Conservation (phyloP, 371 early-diverging fungal genomes). For the Massospora cicadina region DNA sequence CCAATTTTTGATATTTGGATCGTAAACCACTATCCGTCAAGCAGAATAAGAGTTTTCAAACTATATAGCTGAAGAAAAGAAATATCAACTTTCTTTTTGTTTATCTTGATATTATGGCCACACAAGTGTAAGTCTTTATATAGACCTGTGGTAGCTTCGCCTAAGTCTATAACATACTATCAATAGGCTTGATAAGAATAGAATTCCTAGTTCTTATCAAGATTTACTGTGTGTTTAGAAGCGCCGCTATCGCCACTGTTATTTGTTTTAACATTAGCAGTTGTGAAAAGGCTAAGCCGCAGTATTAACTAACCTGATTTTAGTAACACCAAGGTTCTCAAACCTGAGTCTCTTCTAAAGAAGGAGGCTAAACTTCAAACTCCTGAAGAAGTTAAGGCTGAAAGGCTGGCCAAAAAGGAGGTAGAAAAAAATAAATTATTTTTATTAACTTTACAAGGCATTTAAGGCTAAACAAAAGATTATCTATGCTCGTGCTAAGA, state of each 20-base stretch:
- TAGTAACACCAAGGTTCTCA: conserved; percentile 48
- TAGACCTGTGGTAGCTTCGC: too few species aligned
- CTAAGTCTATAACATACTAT: too few species aligned
- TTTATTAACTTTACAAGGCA: background rate
- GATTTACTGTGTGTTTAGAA: conserved; percentile 10
- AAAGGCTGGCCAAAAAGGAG: conserved; percentile 35
- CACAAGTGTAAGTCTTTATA: too few species aligned
- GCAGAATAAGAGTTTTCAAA: too few species aligned
- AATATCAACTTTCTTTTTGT: too few species aligned
- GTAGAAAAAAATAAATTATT: conserved; percentile 30
- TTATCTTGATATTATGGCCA: too few species aligned
- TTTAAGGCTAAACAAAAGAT: background rate
- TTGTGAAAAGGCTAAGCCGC: conserved; percentile 9
- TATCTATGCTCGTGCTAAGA: conserved; percentile 94
- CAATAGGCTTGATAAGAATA: too few species aligned
- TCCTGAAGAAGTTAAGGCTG: conserved; percentile 17
- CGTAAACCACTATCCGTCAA: too few species aligned
- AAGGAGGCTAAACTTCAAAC: conserved; percentile 86
- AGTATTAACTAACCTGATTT: conserved; percentile 18
- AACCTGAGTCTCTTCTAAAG: conserved; percentile 94
- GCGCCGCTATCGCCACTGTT: conserved; percentile 7
- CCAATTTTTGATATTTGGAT: too few species aligned
- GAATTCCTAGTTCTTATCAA: background rate
- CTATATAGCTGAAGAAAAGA: too few species aligned
- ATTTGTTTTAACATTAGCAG: conserved; percentile 7